Conservation (phyloP, 495 filamentous ascomycete genomes). For the Parachaetomium inaequale region DNA sequence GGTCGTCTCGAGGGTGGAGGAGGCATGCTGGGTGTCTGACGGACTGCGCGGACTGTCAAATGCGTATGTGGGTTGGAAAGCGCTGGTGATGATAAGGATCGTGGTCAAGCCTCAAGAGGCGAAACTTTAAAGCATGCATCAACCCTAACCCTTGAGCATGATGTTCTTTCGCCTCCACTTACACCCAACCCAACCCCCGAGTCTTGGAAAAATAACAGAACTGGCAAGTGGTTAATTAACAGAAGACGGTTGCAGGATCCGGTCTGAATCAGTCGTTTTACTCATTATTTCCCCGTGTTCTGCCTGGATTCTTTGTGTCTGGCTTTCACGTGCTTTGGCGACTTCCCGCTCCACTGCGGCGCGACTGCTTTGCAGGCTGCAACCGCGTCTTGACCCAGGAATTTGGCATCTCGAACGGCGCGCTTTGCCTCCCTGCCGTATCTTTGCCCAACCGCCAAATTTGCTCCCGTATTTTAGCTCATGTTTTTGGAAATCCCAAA, state of each 20-base stretch:
- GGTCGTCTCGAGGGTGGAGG: conserved; percentile 22
- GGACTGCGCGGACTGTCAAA: not conserved
- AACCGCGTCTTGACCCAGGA: conserved; percentile 9
- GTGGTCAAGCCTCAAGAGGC: not conserved
- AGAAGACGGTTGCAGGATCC: not conserved
- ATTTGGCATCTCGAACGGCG: not conserved
- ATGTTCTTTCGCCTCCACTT: not conserved
- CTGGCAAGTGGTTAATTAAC: not conserved
- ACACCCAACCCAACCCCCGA: not conserved
- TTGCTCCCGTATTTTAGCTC: not conserved
- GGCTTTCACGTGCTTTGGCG: conserved; percentile 22
- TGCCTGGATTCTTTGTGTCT: conserved; percentile 2
- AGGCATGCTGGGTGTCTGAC: conserved; percentile 8
- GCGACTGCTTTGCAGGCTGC: conserved; percentile 12
- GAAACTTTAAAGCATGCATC: not conserved
- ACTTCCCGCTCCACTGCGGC: conserved; percentile 14
- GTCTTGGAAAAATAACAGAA: not conserved
- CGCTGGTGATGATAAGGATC: not conserved
- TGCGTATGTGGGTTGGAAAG: not conserved
- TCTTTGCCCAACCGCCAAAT: not conserved
- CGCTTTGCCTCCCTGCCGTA: not conserved
- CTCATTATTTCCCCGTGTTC: not conserved
- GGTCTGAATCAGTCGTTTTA: too few relatives aligned
- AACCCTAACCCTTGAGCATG: conserved; percentile 7
- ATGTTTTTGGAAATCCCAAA: not conserved